Conservation (phyloP, 1,284 basidiomycete genomes). For the Cronartium ribicola region DNA sequence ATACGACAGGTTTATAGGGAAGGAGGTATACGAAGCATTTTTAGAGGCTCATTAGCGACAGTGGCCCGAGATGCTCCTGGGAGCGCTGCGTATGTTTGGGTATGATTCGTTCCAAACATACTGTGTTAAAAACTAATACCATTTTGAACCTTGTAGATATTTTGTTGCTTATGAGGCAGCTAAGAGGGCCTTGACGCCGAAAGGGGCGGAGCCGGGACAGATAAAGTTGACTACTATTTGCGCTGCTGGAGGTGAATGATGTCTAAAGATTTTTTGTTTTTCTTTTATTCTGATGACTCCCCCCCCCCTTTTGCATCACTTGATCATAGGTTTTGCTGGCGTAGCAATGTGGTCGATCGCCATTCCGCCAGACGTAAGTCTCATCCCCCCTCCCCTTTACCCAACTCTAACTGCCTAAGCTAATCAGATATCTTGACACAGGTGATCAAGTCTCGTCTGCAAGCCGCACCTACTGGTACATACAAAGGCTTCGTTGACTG, state of each 20-base stretch:
- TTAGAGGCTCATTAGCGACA: conserved; percentile 86
- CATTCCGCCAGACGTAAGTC: conserved; percentile 79
- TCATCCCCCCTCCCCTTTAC: neutral
- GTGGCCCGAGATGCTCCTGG: conserved; percentile 92
- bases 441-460: conserved; percentile 82
- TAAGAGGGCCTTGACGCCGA: conserved; percentile 79
- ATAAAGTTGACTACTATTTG: conserved; percentile 84
- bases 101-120: conserved; percentile 9
- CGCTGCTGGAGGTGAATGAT: conserved; percentile 62
- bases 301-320: conserved; percentile 50
- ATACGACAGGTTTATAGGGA: conserved; percentile 87
- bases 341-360: conserved; percentile 96
- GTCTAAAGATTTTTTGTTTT: neutral
- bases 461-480: conserved; percentile 93
- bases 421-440: neutral
- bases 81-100: conserved; percentile 73
- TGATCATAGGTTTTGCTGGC: conserved; percentile 66
- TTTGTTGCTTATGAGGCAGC: conserved; percentile 95
- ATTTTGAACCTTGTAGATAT: conserved; percentile 60
- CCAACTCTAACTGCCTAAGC: neutral
- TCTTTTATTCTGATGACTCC: neutral
- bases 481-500: conserved; percentile 94
- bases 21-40: conserved; percentile 87
- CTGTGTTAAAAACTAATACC: neutral
- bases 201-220: conserved; percentile 69